Evolutionary conservation across 2,329 filamentous ascomycete genomes (phyloP).

Genomic region (Neonectria faginata): DNA sequence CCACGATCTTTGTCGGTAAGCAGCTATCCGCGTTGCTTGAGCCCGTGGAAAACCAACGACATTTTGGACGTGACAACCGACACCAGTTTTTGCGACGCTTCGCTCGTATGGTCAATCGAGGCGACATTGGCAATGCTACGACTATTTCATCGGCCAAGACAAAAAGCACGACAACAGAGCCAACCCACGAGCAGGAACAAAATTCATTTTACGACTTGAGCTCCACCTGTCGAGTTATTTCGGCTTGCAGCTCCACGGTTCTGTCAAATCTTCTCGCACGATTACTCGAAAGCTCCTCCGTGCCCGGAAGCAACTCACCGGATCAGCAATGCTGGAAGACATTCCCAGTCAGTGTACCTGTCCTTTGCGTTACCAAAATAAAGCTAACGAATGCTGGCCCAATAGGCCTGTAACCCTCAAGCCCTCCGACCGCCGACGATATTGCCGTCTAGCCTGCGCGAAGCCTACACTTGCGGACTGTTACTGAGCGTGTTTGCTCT

Average conservation of each 20-base stretch:
- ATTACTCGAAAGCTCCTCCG: background rate
- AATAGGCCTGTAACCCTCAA: slow-evolving; percentile 2
- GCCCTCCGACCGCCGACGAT: background rate
- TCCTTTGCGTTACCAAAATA: too few species aligned
- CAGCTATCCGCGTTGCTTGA: background rate
- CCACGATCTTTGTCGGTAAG: background rate
- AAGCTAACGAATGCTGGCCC: background rate
- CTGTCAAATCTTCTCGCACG: background rate
- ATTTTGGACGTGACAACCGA: background rate
- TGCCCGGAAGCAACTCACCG: too few species aligned
- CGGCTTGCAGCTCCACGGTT: background rate
- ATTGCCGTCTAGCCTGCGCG: background rate
- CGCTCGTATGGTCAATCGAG: background rate
- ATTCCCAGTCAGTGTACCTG: background rate
- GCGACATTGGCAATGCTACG: background rate
- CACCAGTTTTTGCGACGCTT: background rate
- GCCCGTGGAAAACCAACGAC: background rate
- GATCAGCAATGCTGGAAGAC: background rate
- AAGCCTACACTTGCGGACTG: background rate
- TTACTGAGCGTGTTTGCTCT: background rate
- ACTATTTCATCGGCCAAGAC: background rate
- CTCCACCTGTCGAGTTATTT: too few species aligned
- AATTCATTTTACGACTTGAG: too few species aligned
- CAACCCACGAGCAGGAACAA: background rate
- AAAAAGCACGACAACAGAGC: background rate